A percentile compares a stretch with the other conserved stretches of the same genome.
phyloP scores from a whole-genome alignment of 2,329 filamentous ascomycete species.

The Akanthomyces muscarius region DNA sequence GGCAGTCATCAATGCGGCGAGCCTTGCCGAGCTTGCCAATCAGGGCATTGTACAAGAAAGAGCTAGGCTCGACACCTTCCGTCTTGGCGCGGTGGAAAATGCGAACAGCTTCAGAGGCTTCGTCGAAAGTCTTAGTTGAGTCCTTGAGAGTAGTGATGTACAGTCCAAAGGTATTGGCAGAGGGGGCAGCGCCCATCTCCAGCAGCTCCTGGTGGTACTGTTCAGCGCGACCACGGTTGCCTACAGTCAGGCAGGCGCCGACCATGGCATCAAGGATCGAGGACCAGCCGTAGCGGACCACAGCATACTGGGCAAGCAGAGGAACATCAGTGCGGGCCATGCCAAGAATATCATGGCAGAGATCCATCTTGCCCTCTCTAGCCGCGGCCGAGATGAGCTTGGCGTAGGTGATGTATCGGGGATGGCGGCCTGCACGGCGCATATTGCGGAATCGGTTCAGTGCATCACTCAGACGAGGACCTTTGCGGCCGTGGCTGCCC shows the following conservation, averaged over 20 bases:
- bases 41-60: constrained; percentile 95
- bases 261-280: constrained; percentile 97
- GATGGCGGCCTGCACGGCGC: constrained; percentile 84
- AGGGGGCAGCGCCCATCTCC: constrained; percentile 84
- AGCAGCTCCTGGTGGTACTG: constrained; percentile 89
- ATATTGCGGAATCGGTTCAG: constrained; percentile 86
- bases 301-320: constrained; percentile 74
- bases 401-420: constrained; percentile 92
- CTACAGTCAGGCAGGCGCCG: constrained; percentile 79
- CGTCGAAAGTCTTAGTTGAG: constrained; percentile 94
- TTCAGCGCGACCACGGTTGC: constrained; percentile 74
- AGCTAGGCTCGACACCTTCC: constrained; percentile 92
- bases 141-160: constrained; percentile 99
- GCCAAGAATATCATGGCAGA: constrained; percentile 80
- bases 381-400: constrained; percentile 91
- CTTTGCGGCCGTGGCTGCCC: constrained; percentile 68
- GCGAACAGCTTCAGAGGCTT: constrained; percentile 93
- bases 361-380: constrained; percentile 73
- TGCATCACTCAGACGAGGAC: constrained; percentile 73
- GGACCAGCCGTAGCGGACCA: constrained; percentile 92
- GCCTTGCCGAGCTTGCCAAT: constrained; percentile 99
- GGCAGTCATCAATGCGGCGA: constrained; percentile 93
- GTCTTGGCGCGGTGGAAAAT: constrained; percentile 93
- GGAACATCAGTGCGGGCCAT: constrained; percentile 91
- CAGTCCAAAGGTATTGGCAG: constrained; percentile 94